Percentiles rank a stretch among this genome's conserved stretches.
Evolutionary conservation across 176 grass and related monocot species (phyloP).

Genomic region (Tillandsia fasciculata): DNA sequence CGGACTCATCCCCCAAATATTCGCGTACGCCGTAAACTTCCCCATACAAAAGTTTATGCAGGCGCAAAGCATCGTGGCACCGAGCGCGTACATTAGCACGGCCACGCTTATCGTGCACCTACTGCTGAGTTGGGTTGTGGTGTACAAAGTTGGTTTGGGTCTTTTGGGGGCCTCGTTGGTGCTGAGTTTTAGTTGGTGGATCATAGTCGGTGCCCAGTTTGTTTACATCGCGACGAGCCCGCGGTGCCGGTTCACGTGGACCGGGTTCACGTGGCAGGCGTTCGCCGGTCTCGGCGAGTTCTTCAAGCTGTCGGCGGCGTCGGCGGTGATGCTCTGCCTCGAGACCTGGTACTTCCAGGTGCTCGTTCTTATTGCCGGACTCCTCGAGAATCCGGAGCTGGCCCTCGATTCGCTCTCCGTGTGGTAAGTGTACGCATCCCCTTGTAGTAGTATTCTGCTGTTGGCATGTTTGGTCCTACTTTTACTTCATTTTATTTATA

Average conservation of each 20-base stretch:
- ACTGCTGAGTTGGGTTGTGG: slow-evolving; percentile 15
- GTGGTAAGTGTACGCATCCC: slow-evolving; percentile 24
- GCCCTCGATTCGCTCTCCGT: slow-evolving; percentile 46
- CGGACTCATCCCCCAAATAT: slow-evolving; percentile 59
- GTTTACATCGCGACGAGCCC: slow-evolving; percentile 22
- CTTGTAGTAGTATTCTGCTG: not conserved
- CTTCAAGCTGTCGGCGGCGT: slow-evolving; percentile 32
- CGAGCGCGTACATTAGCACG: slow-evolving; percentile 52
- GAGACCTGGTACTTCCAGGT: slow-evolving; percentile 35
- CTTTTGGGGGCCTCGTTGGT: slow-evolving; percentile 23
- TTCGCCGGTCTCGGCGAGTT: slow-evolving; percentile 32
- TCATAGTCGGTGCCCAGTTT: slow-evolving; percentile 23
- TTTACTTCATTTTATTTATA: not conserved
- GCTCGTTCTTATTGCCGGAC: slow-evolving; percentile 36
- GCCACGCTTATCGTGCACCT: slow-evolving; percentile 36
- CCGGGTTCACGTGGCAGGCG: slow-evolving; percentile 41
- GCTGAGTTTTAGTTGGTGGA: slow-evolving; percentile 26
- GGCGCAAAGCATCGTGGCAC: slow-evolving; percentile 57
- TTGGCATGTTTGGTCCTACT: not conserved
- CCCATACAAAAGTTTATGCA: slow-evolving; percentile 68
- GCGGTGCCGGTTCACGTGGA: slow-evolving; percentile 34
- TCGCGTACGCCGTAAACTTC: slow-evolving; percentile 58
- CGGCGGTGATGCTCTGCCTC: slow-evolving; percentile 45
- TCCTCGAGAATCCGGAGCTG: slow-evolving; percentile 31
- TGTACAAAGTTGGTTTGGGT: slow-evolving; percentile 22